Base-by-base conservation (phyloP, 2,329 filamentous ascomycete species). In the Ascochyta fabae region DNA sequence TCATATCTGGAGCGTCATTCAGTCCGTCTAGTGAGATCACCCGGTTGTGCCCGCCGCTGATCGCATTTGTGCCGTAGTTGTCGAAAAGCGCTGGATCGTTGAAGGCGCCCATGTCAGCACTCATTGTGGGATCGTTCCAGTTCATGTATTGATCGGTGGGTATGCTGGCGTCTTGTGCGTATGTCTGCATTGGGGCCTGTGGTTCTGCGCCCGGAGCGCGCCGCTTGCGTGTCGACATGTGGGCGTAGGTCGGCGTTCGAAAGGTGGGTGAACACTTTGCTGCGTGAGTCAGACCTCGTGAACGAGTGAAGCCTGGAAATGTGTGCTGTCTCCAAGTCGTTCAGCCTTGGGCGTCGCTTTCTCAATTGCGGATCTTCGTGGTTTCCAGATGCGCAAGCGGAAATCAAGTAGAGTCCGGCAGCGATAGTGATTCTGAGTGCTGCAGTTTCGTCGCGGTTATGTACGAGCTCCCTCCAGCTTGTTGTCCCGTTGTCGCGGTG, bases 151-250 rank as follows among this genome's bases (percentile, higher is more conserved):
- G 66, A 33, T 75, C 72, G 48, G 67, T 45, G 6, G 64, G 58
- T 31, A 75, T 75, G 63, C 75, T 75, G 53, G 77, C 66, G 68
- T 74, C 76, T 69, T 80, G 83, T 60, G 78, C 81, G 77, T 58
- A 83, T 19, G 65, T 64, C 61, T 63, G 73, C 53, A 83, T 83
- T 69, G 86, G 84, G 22, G 83, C 78, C 61, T 84, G 78, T n/a
- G 90, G 88, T 34, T 86, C 83, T 59, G 87, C 80, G 71, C 88
- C 90, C 53, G 90, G 88, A 42, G 90, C 90, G 64, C 88, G 81
- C 74, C 91, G 84, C 80, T 95, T 95, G 75, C 90, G 81, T 62
- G 62, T 68, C 23, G 73, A 63, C 70, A 75, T 74, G 53, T 53
- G 51, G 36, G 35, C 40, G 38, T 41, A 19, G 16, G 36, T 33